Base-by-base conservation (phyloP, 495 filamentous ascomycete genomes). In the Aspergillus cristatus region DNA sequence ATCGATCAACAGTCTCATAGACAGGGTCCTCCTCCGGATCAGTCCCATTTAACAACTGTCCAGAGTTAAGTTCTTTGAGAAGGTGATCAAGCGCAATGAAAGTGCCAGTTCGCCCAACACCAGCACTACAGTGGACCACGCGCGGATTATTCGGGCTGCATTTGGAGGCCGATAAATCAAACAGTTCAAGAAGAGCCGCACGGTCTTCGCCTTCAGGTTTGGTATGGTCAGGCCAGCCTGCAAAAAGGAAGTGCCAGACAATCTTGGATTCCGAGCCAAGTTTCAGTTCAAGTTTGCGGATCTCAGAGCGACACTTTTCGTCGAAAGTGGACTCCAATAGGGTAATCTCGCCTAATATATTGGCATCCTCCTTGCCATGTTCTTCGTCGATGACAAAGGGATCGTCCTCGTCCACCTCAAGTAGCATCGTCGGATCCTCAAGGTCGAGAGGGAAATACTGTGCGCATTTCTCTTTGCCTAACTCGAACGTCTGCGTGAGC, bases 31-130 rank as follows among this genome's bases (percentile, higher is more conserved):
- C 46, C 7, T 67, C 56, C n/a, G 60, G 42, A 18, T 68, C 60
- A 25, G 53, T 50, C 29, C 54, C 44, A 28, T 57, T 53, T 40
- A 68, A 74, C 42, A 91, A 59, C 17, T 75, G 70, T 20, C 87
- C 93, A 8, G 78, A 75, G 26, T 85, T 78, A 6, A 97, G 64
- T 55, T 94, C 86, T 17, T 76, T 70, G 30, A 94, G 72, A 32
- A 99, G 73, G 51, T 90, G 82, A 58, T 96, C 93, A 7, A 99
- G 75, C 3, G 88, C 83, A 45, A 99, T 91, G 53, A 97, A 99
- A 0, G 91, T 97, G 34, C 91, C 91, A 13, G 82, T 89, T 35
- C 91, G 79, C 15, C 91, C 91, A 8, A 99, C 93, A 26, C 91
- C 91, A 15, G 91, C 91, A 47, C 82, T 88, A 62, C 89, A 96